Conservation (phyloP, 2,329 filamentous ascomycete species). For the Exophiala lecanii-corni region DNA sequence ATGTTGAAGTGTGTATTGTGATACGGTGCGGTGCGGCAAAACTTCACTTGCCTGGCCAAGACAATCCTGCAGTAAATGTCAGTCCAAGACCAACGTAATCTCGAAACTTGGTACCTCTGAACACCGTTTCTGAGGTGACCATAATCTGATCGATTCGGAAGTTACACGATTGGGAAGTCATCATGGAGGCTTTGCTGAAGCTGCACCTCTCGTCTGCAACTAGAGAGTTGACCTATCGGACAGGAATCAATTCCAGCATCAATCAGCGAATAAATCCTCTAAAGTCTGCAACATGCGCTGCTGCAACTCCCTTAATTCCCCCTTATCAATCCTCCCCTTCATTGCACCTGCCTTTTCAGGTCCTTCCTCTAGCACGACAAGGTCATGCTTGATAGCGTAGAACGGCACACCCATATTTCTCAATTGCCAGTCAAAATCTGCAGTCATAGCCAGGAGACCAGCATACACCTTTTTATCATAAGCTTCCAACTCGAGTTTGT, state of each 20-base stretch:
- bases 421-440: slow-evolving; percentile 53
- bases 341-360: slow-evolving; percentile 17
- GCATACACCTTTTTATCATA: slow-evolving; percentile 62
- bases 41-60: too few relatives aligned
- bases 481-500: slow-evolving; percentile 51
- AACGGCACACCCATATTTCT: slow-evolving; percentile 57
- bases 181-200: too few relatives aligned
- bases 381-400: slow-evolving; percentile 48
- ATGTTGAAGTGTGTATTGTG: too few relatives aligned
- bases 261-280: slow-evolving; percentile 45
- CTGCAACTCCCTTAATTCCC: slow-evolving; percentile 43
- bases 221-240: too few relatives aligned
- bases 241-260: slow-evolving; percentile 15
- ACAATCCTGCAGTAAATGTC: too few relatives aligned
- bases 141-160: too few relatives aligned
- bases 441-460: slow-evolving; percentile 56
- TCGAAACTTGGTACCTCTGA: too few relatives aligned
- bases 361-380: slow-evolving; percentile 35
- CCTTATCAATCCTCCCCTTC: slow-evolving; percentile 34
- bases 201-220: too few relatives aligned
- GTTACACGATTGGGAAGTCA: too few relatives aligned
- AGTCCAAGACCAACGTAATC: too few relatives aligned
- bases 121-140: too few relatives aligned
- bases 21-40: too few relatives aligned
- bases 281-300: slow-evolving; percentile 47